A percentile compares a stretch with the other conserved stretches of the same genome.
These are phyloP conservation scores for Penicillium odoratum DNA, from an alignment of 495 filamentous ascomycete species.

Conservation along the genomic window DNA sequence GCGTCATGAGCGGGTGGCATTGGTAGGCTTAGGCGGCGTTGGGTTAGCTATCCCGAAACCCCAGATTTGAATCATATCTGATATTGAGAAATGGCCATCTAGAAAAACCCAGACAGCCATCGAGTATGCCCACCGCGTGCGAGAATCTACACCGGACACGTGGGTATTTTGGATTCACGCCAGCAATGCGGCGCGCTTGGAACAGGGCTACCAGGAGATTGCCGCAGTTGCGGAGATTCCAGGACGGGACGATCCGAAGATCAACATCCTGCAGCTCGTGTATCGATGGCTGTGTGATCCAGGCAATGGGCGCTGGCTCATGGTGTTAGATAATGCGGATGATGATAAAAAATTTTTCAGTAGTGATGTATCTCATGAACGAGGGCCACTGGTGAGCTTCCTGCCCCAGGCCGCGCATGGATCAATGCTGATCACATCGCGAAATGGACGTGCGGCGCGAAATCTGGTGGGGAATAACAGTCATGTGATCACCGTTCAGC, in stretches of 20 bases:
- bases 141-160: slow-evolving; percentile 28
- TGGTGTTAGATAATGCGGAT: slow-evolving; percentile 39
- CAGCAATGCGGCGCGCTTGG: slow-evolving; percentile 35
- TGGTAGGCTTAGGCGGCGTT: neutral
- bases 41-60: neutral
- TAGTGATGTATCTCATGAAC: slow-evolving; percentile 9
- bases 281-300: slow-evolving; percentile 17
- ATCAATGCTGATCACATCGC: slow-evolving; percentile 34
- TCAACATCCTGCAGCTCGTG: slow-evolving; percentile 21
- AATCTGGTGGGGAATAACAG: slow-evolving; percentile 22
- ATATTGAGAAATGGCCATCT: neutral
- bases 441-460: slow-evolving; percentile 28
- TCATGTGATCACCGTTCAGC: too few relatives aligned
- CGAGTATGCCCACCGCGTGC: slow-evolving; percentile 42
- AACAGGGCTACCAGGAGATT: slow-evolving; percentile 38
- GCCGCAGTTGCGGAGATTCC: slow-evolving; percentile 20
- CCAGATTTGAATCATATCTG: neutral
- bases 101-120: slow-evolving; percentile 56
- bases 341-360: slow-evolving; percentile 27
- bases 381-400: slow-evolving; percentile 21
- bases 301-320: slow-evolving; percentile 18
- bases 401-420: slow-evolving; percentile 26
- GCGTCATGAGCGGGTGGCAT: slow-evolving; percentile 1
- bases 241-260: slow-evolving; percentile 18
- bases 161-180: slow-evolving; percentile 46